Base-by-base conservation (phyloP, 352 stramenopile species). In the Peronospora farinosa region DNA sequence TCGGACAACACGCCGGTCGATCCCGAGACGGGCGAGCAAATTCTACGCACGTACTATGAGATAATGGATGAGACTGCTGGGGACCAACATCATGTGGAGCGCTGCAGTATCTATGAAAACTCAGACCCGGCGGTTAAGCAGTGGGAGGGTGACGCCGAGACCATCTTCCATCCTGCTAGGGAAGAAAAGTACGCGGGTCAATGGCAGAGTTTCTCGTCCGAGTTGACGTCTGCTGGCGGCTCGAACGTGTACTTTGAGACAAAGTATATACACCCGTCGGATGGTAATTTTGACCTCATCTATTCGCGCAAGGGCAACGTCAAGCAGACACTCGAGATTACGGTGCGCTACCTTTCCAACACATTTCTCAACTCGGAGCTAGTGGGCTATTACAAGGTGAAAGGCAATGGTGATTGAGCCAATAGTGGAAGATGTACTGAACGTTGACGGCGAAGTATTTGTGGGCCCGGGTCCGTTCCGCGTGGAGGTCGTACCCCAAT, bases 181-280 rank as follows among this genome's bases (percentile, higher is more conserved):
- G 78, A 84, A 31, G 72, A 72, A n/a, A 76, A 74, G 37, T 88
- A 79, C 44, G 66, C 38, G 2, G 74, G 57, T 13, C 51, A 73
- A 41, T 90, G 76, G 77, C 64, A 66, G 9, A 66, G 47, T 15
- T 73, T 88, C 40, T 48, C 63, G 12, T 67, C 64, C 8, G 51
- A 78, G 53, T 72, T 85, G 57, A 69, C 63, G 9, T 82, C 75
- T 0, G 63, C 79, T 23, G 80, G 75, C 16, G 80, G 68, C 9
- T 87, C 77, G 7, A 88, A 91, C 47, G 75, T 88, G 40, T 87
- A 87, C 63, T 86, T 87, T 47, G 79, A 91, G 63, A 80, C 75
- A 19, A 78, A 85, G 63, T 91, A 82, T 40, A 72, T 75, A 23
- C 80, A 91, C 51, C 77, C 77, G 28, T 88, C 75, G 17, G 80